Base-by-base conservation (phyloP, 2,329 filamentous ascomycete genomes). In the Aphanoascus verrucosus region DNA sequence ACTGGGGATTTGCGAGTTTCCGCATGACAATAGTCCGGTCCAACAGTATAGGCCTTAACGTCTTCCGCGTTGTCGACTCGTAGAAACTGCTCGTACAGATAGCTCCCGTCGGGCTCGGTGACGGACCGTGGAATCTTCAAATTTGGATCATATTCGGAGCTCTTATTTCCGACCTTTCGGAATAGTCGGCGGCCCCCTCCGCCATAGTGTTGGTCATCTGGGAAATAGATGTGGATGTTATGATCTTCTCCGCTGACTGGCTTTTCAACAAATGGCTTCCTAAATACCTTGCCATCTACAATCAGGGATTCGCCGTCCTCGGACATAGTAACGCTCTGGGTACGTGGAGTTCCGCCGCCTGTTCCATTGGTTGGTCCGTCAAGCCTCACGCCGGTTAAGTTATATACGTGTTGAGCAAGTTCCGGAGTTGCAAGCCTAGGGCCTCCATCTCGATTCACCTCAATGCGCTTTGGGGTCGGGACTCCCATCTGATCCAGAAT, bases 171-270 rank as follows among this genome's bases (percentile, higher is more conserved):
- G 63, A 98, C 87, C 69, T 98, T 98, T 55, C 93, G 81, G 72
- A 98, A 98, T 2, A 98, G 79, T 60, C 91, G 87, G 55, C 94
- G 80, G 23, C 89, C 94, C 55, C 93, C 93, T 46, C 91, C 90
- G 3, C 90, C 89, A 46, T 86, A 80, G 41, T 87, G 85, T 55
- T 73, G 66, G 56, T 70, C 68, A 57, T 84, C 86, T 19, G 91
- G 88, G 64, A 94, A 97, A 72, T 97, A 98, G 53, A 98, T 96
- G 70, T 94, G 86, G 62, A 98, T 95, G 67, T 98, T 98, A 72
- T 98, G 93, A 64, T 98, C 91, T 70, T 98, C 93, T 34, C 93
- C 93, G 64, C 88, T 96, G n/a, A 89, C 90, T 0, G 93, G 93
- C 68, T 98, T 98, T 67, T 98, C 93, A 37, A 98, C 93, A 65